Conservation (phyloP, 108 stramenopile genomes). For the Epithemia pelagica region DNA sequence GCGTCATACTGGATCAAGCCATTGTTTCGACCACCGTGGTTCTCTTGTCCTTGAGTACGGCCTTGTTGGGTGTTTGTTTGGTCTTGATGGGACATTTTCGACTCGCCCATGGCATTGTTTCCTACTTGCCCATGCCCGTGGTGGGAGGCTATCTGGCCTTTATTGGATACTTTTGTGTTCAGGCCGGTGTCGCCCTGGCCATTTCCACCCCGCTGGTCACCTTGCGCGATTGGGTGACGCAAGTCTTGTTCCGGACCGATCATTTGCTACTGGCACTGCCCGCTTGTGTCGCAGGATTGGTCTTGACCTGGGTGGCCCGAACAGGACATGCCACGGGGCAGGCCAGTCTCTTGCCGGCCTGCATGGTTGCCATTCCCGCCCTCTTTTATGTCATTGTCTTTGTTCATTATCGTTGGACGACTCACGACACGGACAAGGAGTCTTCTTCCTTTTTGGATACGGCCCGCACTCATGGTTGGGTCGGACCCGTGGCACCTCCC, state of each 20-base stretch:
- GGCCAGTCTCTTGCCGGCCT: conserved; percentile 44
- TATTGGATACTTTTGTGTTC: conserved; percentile 94
- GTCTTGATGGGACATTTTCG: conserved; percentile 80
- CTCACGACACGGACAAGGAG: neutral
- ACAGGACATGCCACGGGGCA: conserved; percentile 37
- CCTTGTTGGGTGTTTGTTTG: conserved; percentile 73
- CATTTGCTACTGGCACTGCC: conserved; percentile 66
- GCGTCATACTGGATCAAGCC: conserved; percentile 21
- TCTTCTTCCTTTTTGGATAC: conserved; percentile 32
- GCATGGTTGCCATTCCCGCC: conserved; percentile 79
- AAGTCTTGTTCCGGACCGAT: conserved; percentile 34
- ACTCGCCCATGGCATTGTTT: conserved; percentile 85
- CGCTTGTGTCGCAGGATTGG: conserved; percentile 70
- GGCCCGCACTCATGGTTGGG: conserved; percentile 76
- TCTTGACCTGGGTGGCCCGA: conserved; percentile 55
- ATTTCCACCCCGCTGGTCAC: conserved; percentile 64
- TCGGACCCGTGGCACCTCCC: conserved; percentile 60
- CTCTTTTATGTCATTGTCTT: conserved; percentile 74
- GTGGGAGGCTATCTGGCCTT: conserved; percentile 83
- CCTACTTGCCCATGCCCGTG: conserved; percentile 94
- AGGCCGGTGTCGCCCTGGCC: conserved; percentile 84
- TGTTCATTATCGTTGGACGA: neutral
- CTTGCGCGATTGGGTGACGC: conserved; percentile 73
- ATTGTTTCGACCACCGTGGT: conserved; percentile 67
- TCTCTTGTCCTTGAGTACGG: conserved; percentile 68